Evolutionary conservation across 257 asterid genomes (phyloP), one percentile per base, ranked within the genome.

Genomic region (Solanum sitiens): DNA sequence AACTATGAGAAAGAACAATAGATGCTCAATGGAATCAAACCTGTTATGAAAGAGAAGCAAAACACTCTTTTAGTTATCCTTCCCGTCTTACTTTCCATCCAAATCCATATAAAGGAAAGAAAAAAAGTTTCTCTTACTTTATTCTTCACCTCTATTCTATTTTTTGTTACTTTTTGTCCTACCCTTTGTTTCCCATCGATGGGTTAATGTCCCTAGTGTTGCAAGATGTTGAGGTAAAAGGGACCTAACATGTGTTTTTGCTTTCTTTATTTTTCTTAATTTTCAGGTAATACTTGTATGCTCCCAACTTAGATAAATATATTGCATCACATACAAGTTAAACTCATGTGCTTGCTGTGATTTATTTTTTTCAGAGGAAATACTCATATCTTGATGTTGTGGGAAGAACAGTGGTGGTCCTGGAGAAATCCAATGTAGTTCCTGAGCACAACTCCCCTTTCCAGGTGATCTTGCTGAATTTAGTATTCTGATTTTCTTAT

Each of bases 341-440:
- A 70, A 84, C 88, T 87, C 88, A 87, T 86, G 82, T 83, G 85
- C 85, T 87, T 87, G 33, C 86, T 40, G 88, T 90, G 89, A 86
- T 87, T 89, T 56, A 56, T 95, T 91, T 87, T 89, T 68, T 95
- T 91, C 99, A 97, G 99, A 96, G 80, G 83, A 97, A 95, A 92
- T 93, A 93, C 91, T 96, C 99, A 9, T 97, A 97, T 92, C 99
- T 97, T 89, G 99, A 97, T 90, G 94, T 97, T 86, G 89, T 94
- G 89, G 99, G 99, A 88, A 93, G 99, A 91, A 94, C 98, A 61
- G 99, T 97, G 85, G 92, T 97, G 82, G 99, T 97, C 90, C 91
- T 96, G 90, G 98, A 94, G 87, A 97, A 95, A 94, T 92, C 86
- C 84, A 97, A 97, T 88, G 97, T 97, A 56, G 98, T 95, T 89